Base-by-base conservation (phyloP, 805 yeast genomes). In the Wickerhamomyces chaumierensis region DNA sequence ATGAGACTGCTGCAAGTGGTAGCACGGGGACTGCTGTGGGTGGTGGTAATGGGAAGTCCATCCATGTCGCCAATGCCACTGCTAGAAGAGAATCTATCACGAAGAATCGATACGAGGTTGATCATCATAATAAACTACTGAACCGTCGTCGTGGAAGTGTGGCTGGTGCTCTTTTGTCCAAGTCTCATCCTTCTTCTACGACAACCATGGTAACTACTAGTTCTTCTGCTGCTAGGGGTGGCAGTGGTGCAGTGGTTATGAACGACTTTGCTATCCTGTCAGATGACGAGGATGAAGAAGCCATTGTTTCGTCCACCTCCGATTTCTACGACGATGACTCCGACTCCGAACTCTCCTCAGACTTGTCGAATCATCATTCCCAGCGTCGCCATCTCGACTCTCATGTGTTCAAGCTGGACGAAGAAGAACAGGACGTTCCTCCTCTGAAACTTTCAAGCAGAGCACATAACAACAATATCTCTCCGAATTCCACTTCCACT, bases 221-320 rank as follows among this genome's bases (percentile, higher is more conserved):
- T n/a, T n/a, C n/a, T n/a, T n/a, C n/a, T n/a, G n/a, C n/a, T n/a
- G n/a, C n/a, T n/a, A n/a, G n/a, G n/a, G n/a, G n/a, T n/a, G n/a
- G n/a, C n/a, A n/a, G n/a, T 36, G 57, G 62, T 39, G 49, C 60
- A 32, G 69, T 65, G 19, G 68, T 53, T 58, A n/a, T n/a, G n/a
- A 48, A 66, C 34, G 56, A 51, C 35, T 51, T 23, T 38, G 55
- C 57, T 7, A 49, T 52, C 18, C 41, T 50, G 5, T 52, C 57
- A 17, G 57, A 52, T 36, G 54, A 51, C 12, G 56, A 49, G 58
- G 57, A 67, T 57, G 48, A 28, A 28, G 31, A 28, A 6, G 31
- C 31, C 13, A 15, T 28, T 6, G 13, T 28, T 28, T 28, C 31
- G 18, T 39, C 47, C 15, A 36, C 44, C 13, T 39, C 43, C 27